phyloP scores from a whole-genome alignment of 2,329 filamentous ascomycete genomes.

The Talaromyces sp. region DNA sequence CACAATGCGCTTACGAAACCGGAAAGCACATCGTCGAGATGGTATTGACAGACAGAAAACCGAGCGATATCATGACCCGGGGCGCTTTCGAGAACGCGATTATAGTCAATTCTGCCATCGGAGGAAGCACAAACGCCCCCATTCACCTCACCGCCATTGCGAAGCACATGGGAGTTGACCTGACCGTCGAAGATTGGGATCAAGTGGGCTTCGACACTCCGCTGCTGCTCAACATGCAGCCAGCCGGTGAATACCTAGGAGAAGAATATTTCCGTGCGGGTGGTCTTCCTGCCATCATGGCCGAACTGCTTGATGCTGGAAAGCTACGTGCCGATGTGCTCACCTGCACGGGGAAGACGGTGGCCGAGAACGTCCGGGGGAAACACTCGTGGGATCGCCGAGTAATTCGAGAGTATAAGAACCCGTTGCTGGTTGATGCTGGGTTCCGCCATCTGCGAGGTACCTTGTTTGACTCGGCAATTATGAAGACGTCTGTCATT shows the following conservation, averaged over 20 bases:
- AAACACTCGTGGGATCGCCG: conserved; percentile 47
- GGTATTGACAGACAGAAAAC: conserved; percentile 45
- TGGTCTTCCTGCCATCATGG: conserved; percentile 50
- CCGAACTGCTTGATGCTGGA: conserved; percentile 47
- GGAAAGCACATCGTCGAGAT: conserved; percentile 48
- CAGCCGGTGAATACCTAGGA: conserved; percentile 48
- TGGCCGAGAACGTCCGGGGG: conserved; percentile 40
- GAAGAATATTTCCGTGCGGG: conserved; percentile 53
- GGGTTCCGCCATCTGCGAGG: conserved; percentile 49
- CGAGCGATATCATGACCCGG: conserved; percentile 52
- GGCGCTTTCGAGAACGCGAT: conserved; percentile 55
- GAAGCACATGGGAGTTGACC: conserved; percentile 48
- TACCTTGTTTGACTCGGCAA: conserved; percentile 47
- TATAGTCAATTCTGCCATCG: conserved; percentile 51
- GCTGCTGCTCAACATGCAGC: conserved; percentile 52
- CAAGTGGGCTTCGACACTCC: conserved; percentile 46
- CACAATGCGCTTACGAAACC: conserved; percentile 46
- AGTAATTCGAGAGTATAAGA: conserved; percentile 41
- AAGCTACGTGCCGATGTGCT: conserved; percentile 41
- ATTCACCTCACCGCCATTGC: conserved; percentile 54
- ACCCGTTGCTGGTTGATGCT: conserved; percentile 46
- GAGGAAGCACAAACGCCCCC: conserved; percentile 53
- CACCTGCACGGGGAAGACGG: conserved; percentile 45
- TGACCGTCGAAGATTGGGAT: conserved; percentile 53
- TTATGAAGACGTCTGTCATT: conserved; percentile 51